Conservation (phyloP, 2,329 filamentous ascomycete species). For the Curvularia spicifera region DNA sequence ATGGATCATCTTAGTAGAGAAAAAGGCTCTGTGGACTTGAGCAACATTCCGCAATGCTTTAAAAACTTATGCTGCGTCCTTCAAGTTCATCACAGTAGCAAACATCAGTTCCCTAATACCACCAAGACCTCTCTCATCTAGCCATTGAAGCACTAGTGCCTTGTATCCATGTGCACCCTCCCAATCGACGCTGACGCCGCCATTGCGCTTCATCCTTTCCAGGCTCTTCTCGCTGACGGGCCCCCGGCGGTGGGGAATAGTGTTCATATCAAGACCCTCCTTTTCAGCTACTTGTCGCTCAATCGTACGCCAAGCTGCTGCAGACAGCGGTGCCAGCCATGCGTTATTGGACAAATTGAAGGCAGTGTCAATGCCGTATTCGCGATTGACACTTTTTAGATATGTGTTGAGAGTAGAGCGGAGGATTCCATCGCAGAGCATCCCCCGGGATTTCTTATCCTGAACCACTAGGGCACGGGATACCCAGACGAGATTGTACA, state of each 20-base stretch:
- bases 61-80: slow-evolving; percentile 35
- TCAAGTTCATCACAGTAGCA: slow-evolving; percentile 79
- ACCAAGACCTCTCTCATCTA: slow-evolving; percentile 67
- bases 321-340: slow-evolving; percentile 54
- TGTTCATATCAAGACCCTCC: slow-evolving; percentile 28
- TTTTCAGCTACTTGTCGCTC: slow-evolving; percentile 54
- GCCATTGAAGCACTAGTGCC: slow-evolving; percentile 70
- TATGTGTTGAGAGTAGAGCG: slow-evolving; percentile 54
- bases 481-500: slow-evolving; percentile 84
- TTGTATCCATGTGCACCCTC: slow-evolving; percentile 78
- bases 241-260: slow-evolving; percentile 43
- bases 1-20: background rate
- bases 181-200: slow-evolving; percentile 72
- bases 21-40: background rate
- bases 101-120: slow-evolving; percentile 77
- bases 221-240: slow-evolving; percentile 75
- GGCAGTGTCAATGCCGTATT: slow-evolving; percentile 48
- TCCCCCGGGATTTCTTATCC: slow-evolving; percentile 67
- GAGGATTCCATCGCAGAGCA: slow-evolving; percentile 57
- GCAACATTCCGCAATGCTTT: background rate
- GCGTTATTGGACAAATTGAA: slow-evolving; percentile 58
- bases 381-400: slow-evolving; percentile 49
- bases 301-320: slow-evolving; percentile 55
- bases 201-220: slow-evolving; percentile 65
- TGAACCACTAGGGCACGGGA: slow-evolving; percentile 69